These are phyloP conservation scores for Naganishia vaughanmartiniae DNA, from an alignment of 768 basidiomycete species.

Conservation along the genomic window DNA sequence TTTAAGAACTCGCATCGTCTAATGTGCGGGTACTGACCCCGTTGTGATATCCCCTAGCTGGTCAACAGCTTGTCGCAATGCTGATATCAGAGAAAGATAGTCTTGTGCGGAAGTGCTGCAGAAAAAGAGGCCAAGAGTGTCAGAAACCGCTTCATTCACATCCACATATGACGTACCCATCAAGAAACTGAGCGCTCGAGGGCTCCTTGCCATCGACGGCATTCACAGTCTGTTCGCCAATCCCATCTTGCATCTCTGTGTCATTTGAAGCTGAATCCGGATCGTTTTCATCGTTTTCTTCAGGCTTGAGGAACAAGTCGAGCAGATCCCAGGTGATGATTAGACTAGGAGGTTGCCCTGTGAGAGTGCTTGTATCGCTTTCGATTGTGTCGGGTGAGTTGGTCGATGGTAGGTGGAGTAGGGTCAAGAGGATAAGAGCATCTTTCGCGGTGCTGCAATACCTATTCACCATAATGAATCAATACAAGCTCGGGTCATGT, in stretches of 20 bases:
- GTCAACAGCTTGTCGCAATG: not conserved
- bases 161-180: not conserved
- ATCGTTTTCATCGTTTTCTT: not conserved
- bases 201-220: not conserved
- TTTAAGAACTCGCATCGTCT: not conserved
- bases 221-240: not conserved
- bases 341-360: not conserved
- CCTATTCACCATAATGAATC: not conserved
- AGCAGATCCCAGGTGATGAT: constrained; percentile 18
- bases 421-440: constrained; percentile 1
- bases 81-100: constrained; percentile 6
- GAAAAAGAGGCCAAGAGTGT: not conserved
- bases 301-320: not conserved
- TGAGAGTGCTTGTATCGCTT: constrained; percentile 1
- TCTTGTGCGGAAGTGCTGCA: not conserved
- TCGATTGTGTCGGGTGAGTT: not conserved
- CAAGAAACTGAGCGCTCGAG: not conserved
- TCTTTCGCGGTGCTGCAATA: constrained; percentile 13
- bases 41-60: not conserved
- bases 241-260: not conserved
- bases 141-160: not conserved
- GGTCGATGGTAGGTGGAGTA: not conserved
- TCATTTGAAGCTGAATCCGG: too few species aligned
- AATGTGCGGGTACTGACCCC: not conserved
- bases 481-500: not conserved